Base-by-base conservation (phyloP, 225 moss, liverwort and hornwort genomes). In the Polytrichum commune region DNA sequence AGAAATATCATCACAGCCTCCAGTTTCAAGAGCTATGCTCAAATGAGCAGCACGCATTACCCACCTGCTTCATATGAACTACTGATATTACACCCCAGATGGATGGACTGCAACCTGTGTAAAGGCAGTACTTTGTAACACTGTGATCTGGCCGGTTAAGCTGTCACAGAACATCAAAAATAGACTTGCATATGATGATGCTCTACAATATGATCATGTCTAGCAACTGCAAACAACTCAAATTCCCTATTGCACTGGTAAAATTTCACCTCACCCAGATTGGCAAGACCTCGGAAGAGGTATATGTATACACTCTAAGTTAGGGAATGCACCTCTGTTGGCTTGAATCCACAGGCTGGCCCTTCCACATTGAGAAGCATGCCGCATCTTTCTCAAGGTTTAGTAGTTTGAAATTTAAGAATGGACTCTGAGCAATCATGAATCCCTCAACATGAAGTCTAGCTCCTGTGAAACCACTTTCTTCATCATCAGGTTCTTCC, bases 391-490 rank as follows among this genome's bases (percentile, higher is more conserved):
- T 89, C 32, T 98, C 97, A 66, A 98, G 89, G 62, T 98, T 80
- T 65, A 98, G 73, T 74, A 98, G 67, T 67, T 75, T 92, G 83
- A 94, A 98, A 67, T 64, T 75, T 66, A 98, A 69, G 77, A 93
- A 94, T 9, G 97, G 97, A 65, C 97, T 98, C 76, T 98, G 94
- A 67, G 94, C 97, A 60, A 98, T 78, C 86, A 93, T 82, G 56
- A 98, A 95, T 19, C 92, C 94, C 77, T 98, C 97, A 46, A 90
- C 97, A 80, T 95, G 97, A 65, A 98, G 90, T 77, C 97, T 91
- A 25, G 92, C 97, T 75, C 97, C 97, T 60, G 94, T 98, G 72
- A 98, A 98, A 76, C 88, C 83, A 22, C 66, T 72, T 32, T 75
- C 82, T 64, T 73, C 83, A 25, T 23, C 53, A 65, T 74, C 84